Percentiles rank a stretch among this genome's conserved stretches.
These are phyloP conservation scores for Phlyctochytrium bullatum DNA, from an alignment of 192 early-diverging fungal species.

Conservation along the genomic window DNA sequence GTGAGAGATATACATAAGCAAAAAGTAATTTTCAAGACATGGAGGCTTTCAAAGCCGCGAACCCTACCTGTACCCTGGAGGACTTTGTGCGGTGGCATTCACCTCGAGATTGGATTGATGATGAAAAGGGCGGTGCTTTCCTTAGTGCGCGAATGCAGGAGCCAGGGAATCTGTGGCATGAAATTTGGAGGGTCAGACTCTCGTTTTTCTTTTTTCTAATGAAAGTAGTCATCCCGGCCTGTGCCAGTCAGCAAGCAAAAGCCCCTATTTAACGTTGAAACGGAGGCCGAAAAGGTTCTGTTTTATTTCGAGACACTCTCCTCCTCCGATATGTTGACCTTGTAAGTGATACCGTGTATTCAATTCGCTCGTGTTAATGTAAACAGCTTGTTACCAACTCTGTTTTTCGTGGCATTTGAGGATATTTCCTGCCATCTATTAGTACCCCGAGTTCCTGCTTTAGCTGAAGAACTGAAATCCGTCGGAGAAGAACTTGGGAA, in stretches of 20 bases:
- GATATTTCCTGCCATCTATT: slow-evolving; percentile 62
- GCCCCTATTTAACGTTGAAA: slow-evolving; percentile 73
- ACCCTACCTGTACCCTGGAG: slow-evolving; percentile 70
- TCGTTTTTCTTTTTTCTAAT: slow-evolving; percentile 4
- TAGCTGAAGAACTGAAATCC: slow-evolving; percentile 11
- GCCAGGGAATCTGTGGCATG: slow-evolving; percentile 81
- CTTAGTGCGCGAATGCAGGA: slow-evolving; percentile 81
- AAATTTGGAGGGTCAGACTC: slow-evolving; percentile 63
- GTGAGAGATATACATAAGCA: slow-evolving; percentile 27
- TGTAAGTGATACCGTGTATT: slow-evolving; percentile 7
- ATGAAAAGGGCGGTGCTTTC: slow-evolving; percentile 32
- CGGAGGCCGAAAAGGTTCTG: slow-evolving; percentile 76
- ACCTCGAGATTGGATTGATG: slow-evolving; percentile 86
- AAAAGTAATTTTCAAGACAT: slow-evolving; percentile 58
- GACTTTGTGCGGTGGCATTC: slow-evolving; percentile 97
- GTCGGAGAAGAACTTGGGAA: slow-evolving; percentile 6
- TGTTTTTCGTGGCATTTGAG: slow-evolving; percentile 76
- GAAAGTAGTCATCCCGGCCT: slow-evolving; percentile 38
- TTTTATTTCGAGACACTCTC: slow-evolving; percentile 56
- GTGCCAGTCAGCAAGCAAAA: slow-evolving; percentile 71
- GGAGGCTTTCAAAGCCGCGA: slow-evolving; percentile 93
- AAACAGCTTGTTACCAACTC: slow-evolving; percentile 62
- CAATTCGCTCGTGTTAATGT: neutral
- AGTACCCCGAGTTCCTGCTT: slow-evolving; percentile 35
- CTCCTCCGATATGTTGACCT: neutral